Evolutionary conservation across 345 rosid genomes (phyloP), one percentile per base, ranked within the genome.

Genomic region (Eucalyptus marginata): DNA sequence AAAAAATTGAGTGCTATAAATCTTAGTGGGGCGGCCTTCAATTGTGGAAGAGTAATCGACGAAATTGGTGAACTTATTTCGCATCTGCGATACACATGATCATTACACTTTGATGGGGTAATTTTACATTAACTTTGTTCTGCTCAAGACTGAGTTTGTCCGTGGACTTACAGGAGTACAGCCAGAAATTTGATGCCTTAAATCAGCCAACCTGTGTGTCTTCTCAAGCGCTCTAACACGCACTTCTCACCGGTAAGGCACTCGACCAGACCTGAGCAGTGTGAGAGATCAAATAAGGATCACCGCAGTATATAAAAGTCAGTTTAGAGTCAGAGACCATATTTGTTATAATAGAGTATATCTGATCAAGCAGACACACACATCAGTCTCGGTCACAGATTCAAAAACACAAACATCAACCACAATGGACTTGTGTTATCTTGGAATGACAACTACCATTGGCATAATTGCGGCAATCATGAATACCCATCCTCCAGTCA

Each of bases 381-480:
- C 83, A 40, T 36, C 14, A 13, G 83, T 76, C 47, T 10, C 43
- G 4, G 3, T 76, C 27, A 6, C 7, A 1, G 83, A 27, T 76
- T 76, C 43, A 10, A 40, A 76, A 18, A 10, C 8, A 76, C 49
- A 18, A 44, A 27, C 10, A 87, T 87, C 20, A 17, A 49, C 62
- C 64, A 86, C 46, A 51, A 17, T 49, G 44, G 29, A 50, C 44
- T 36, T 6, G 29, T 17, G 18, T 33, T 31, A 12, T 76, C 5
- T 36, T 12, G 47, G 83, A 36, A 36, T 7, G 47, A 76, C 24
- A 2, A 40, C 88, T 92, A 97, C 99, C 97, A 18, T 95, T 94
- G 5, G 98, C 93, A 87, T 95, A 97, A 50, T 94, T 90, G 79
- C 96, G 94, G 81, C 99, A 96, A 83, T 97, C 99, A 90, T 94